Evolutionary conservation across 257 asterid genomes (phyloP), one percentile per base, ranked within the genome.

Genomic region (Solanum chaucha): DNA sequence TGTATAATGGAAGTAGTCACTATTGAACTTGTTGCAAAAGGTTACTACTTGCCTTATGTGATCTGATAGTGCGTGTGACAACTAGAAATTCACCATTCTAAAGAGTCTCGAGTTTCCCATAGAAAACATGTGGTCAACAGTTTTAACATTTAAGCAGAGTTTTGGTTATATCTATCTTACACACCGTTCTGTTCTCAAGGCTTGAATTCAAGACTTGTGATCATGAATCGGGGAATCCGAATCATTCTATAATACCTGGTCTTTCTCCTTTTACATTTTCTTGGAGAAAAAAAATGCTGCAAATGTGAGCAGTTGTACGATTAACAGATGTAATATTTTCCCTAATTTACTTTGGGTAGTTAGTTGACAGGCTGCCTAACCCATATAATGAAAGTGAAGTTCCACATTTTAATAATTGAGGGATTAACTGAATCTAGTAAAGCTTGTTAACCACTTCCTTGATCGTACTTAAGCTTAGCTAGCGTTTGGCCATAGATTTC

Each of bases 191-290:
- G 6, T 74, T 74, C 10, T 3, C 34, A 5, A 10, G 0, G 6
- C 2, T 36, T 2, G 8, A 74, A 36, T 1, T 5, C 15, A 92
- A 92, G 17, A 74, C 90, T 2, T 93, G 92, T n/a, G 89, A 93
- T 87, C 90, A 74, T 10, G 20, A 10, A 38, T 11, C 3, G 9
- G 3, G 32, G 10, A 28, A 22, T 74, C 1, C 3, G 4, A 55
- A 55, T 55, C 10, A 55, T 55, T 17, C 10, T 1, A 55, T 17
- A 55, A 55, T 17, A 55, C 64, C 0, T 5, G 10, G n/a, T 55
- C 3, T 13, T 48, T 48, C 58, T 48, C 58, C 58, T 48, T 48
- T 48, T 13, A 4, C 58, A 48, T 14, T 48, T 74, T 74, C 55
- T 36, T 36, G 82, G 28, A 36, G 12, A 75, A 74, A 74, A 74